A percentile compares a stretch with the other conserved stretches of the same genome.
Evolutionary conservation across 2,329 filamentous ascomycete genomes (phyloP).

Genomic region (Fusarium mangiferae): DNA sequence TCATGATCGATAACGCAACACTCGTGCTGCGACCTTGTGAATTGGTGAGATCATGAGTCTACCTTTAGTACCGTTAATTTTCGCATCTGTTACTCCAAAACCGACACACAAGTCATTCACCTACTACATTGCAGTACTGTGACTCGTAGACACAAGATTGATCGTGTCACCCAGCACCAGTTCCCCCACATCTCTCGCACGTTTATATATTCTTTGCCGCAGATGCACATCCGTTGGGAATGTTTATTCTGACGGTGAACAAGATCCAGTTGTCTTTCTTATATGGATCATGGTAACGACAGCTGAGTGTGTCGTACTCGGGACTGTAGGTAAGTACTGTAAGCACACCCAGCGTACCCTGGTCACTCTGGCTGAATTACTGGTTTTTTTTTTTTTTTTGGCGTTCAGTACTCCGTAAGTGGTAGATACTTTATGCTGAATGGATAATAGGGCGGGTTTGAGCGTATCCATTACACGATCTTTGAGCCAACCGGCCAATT

Average conservation of each 20-base stretch:
- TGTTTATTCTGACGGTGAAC: neutral
- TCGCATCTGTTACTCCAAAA: neutral
- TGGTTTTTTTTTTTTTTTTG: too few relatives aligned
- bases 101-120: neutral
- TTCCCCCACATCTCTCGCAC: neutral
- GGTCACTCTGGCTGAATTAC: neutral
- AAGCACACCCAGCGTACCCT: neutral
- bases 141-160: conserved; percentile 17
- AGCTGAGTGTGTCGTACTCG: conserved; percentile 8
- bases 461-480: neutral
- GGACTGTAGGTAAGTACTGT: neutral
- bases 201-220: neutral
- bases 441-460: neutral
- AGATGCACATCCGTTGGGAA: neutral
- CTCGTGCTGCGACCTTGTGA: conserved; percentile 30
- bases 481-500: neutral
- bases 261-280: neutral
- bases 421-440: neutral
- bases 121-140: neutral
- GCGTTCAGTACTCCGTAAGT: neutral
- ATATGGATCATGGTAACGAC: neutral
- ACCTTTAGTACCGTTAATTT: neutral
- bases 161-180: conserved; percentile 16
- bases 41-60: conserved; percentile 2
- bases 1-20: neutral